phyloP scores from a whole-genome alignment of 2,329 filamentous ascomycete species.

The Leptographium procerum region DNA sequence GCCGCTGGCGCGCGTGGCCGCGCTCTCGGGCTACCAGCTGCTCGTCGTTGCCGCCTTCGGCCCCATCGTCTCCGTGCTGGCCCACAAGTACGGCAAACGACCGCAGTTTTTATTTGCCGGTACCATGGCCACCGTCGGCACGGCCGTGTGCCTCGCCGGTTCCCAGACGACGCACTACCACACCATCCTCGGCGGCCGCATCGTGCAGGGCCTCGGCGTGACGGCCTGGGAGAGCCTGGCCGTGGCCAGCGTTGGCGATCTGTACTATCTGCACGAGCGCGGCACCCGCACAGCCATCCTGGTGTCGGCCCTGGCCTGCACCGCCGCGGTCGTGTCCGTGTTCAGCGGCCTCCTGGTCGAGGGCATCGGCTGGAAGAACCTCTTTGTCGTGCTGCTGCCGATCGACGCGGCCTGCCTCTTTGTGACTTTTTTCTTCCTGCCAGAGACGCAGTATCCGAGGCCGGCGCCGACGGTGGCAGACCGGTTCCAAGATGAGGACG shows the following conservation, averaged over 20 bases:
- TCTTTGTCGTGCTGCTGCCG: not conserved
- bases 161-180: not conserved
- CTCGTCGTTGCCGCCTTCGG: not conserved
- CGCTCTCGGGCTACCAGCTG: not conserved
- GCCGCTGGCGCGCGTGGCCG: not conserved
- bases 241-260: not conserved
- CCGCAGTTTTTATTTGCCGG: not conserved
- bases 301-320: not conserved
- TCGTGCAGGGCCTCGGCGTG: not conserved
- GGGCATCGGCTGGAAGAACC: not conserved
- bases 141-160: not conserved
- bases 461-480: not conserved
- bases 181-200: not conserved
- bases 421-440: not conserved
- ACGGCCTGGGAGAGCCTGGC: not conserved
- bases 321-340: not conserved
- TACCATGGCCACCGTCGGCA: not conserved
- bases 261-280: not conserved
- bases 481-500: not conserved
- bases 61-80: not conserved
- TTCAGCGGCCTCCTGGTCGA: not conserved
- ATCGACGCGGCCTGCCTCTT: not conserved
- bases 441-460: not conserved
- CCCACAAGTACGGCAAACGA: not conserved
- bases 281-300: not conserved